Base-by-base conservation (phyloP, 352 stramenopile species). In the Globisporangium uncinulatum region DNA sequence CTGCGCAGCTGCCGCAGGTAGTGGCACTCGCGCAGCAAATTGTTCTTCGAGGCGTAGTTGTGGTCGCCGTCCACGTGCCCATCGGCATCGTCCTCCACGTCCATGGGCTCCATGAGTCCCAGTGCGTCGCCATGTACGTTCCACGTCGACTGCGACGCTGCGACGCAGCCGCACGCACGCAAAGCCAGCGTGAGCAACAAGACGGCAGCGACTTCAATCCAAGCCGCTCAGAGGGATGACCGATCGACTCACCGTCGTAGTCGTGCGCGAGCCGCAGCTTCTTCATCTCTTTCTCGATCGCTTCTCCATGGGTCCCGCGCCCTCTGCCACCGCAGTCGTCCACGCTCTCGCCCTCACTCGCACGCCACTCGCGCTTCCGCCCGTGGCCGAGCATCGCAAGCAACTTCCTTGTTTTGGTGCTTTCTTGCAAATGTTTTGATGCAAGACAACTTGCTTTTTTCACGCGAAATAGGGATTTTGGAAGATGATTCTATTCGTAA, bases 251-350 rank as follows among this genome's bases (percentile, higher is more conserved):
- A 65, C 76, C 72, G 42, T 83, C 65, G 50, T 83, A 78, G 50
- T 86, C 77, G 54, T 86, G 77, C 15, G 81, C 79, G 31, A 91
- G 73, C 15, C 79, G 78, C 66, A 91, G 69, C 37, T 75, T 71
- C 64, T 91, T 91, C 70, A 91, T 74, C 51, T 88, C 79, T 32
- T 74, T 77, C 57, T 87, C 81, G 48, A 91, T 86, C 7, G 63
- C 62, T 21, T 84, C 73, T 44, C 71, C 73, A 46, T 54, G 46
- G 11, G n/a, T 34, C 43, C 50, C 34, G 20, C 24, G 29, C 32
- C 51, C 19, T n/a, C 42, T 31, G 2, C 50, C 10, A 4, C 32
- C 15, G 13, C 21, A 5, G 36, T n/a, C 19, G 31, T 21, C 29
- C n/a, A 21, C 19, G 24, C n/a, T 43, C 13, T 48, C 43, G 32